Evolutionary conservation across 1,139 yeast genomes (phyloP).

Genomic region (Protomyces lactucae-debilis): DNA sequence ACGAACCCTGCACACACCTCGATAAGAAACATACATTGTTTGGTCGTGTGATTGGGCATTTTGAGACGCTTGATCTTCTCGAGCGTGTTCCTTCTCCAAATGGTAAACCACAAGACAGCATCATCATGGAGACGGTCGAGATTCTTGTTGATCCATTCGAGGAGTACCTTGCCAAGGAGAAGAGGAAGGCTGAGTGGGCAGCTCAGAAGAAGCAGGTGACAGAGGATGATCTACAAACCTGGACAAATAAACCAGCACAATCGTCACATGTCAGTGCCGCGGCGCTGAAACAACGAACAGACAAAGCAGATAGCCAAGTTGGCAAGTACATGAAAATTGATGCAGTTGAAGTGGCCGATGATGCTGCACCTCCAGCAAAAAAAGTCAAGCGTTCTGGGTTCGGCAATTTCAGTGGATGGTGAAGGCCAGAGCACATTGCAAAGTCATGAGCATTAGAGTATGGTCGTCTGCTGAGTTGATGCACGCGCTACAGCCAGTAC

Average conservation of each 20-base stretch:
- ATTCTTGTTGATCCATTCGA: constrained; percentile 73
- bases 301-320: background rate
- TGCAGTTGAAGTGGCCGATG: background rate
- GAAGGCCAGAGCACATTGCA: background rate
- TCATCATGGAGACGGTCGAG: constrained; percentile 51
- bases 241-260: constrained; percentile 26
- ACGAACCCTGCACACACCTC: constrained; percentile 66
- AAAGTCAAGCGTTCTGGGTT: background rate
- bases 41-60: constrained; percentile 73
- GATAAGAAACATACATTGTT: constrained; percentile 72
- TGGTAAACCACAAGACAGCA: constrained; percentile 39
- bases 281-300: background rate
- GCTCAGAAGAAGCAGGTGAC: background rate
- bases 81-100: constrained; percentile 46
- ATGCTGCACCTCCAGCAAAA: background rate
- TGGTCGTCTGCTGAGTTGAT: background rate
- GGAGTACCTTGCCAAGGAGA: constrained; percentile 43
- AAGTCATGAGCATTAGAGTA: background rate
- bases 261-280: background rate
- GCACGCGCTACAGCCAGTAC: background rate
- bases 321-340: background rate
- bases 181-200: constrained; percentile 17
- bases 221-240: constrained; percentile 34
- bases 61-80: constrained; percentile 66
- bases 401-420: background rate